Conservation (phyloP, 257 asterid species). For the Fraxinus pennsylvanica region DNA sequence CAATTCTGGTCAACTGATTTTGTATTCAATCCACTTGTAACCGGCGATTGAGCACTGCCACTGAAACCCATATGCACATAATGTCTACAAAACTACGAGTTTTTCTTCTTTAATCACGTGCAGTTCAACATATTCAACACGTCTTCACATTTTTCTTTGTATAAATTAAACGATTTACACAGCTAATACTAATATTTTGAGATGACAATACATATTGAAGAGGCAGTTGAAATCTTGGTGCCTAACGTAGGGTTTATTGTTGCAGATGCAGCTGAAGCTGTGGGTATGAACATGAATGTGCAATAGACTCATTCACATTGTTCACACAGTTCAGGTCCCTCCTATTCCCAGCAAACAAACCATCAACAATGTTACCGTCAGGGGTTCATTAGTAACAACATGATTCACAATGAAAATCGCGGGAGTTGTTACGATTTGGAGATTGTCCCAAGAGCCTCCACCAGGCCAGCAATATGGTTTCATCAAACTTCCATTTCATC, state of each 20-base stretch:
- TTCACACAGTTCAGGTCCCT: not conserved
- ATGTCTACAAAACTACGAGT: too few relatives aligned
- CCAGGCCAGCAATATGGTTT: slow-evolving; percentile 24
- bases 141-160: too few relatives aligned
- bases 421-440: not conserved
- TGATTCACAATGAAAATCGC: not conserved
- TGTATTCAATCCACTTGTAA: not conserved
- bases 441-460: not conserved
- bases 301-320: slow-evolving; percentile 12
- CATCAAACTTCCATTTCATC: not conserved
- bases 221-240: not conserved
- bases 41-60: not conserved
- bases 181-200: too few relatives aligned
- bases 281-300: slow-evolving; percentile 22
- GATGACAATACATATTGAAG: too few relatives aligned
- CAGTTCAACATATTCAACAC: too few relatives aligned
- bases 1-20: not conserved
- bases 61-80: not conserved
- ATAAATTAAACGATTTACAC: too few relatives aligned
- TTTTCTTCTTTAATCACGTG: too few relatives aligned
- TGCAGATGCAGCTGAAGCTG: slow-evolving; percentile 28
- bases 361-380: slow-evolving; percentile 5
- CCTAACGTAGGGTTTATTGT: not conserved
- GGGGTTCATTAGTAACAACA: not conserved
- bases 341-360: not conserved